phyloP scores from a whole-genome alignment of 495 filamentous ascomycete genomes.

The Penicillium crystallinum region DNA sequence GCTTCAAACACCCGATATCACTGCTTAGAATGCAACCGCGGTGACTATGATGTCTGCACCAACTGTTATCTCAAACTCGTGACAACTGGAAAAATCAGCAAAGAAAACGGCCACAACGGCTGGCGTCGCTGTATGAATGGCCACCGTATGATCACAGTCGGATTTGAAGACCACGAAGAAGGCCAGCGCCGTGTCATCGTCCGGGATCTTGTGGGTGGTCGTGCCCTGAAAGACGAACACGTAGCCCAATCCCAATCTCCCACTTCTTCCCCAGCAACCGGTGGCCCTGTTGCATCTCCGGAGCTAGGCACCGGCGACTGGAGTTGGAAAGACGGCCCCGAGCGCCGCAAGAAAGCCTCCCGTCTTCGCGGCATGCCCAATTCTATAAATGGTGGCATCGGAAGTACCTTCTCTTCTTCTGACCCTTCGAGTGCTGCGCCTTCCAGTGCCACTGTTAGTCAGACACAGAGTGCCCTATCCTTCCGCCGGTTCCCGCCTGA shows the following conservation, averaged over 20 bases:
- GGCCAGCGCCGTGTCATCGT: slow-evolving; percentile 55
- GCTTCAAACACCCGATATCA: slow-evolving; percentile 66
- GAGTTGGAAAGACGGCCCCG: slow-evolving; percentile 48
- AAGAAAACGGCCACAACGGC: slow-evolving; percentile 68
- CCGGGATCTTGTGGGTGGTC: slow-evolving; percentile 69
- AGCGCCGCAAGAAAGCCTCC: slow-evolving; percentile 46
- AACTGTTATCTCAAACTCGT: slow-evolving; percentile 68
- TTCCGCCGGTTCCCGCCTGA: slow-evolving; percentile 58
- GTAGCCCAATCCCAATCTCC: slow-evolving; percentile 9
- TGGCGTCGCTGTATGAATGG: slow-evolving; percentile 75
- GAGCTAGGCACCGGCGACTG: slow-evolving; percentile 35
- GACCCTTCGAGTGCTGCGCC: neutral
- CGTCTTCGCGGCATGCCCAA: slow-evolving; percentile 21
- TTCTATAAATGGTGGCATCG: neutral
- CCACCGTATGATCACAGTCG: slow-evolving; percentile 82
- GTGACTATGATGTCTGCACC: slow-evolving; percentile 80
- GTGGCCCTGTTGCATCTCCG: slow-evolving; percentile 18
- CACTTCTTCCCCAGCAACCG: slow-evolving; percentile 13
- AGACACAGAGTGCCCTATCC: slow-evolving; percentile 3
- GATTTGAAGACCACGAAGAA: slow-evolving; percentile 57
- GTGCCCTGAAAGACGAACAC: slow-evolving; percentile 52
- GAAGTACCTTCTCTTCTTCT: slow-evolving; percentile 7
- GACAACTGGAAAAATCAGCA: slow-evolving; percentile 52
- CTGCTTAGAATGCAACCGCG: slow-evolving; percentile 61
- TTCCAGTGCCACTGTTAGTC: slow-evolving; percentile 9